A percentile compares a stretch with the other conserved stretches of the same genome.
Evolutionary conservation across 805 yeast genomes (phyloP).

Genomic region (Hermanozyma aechmeae): DNA sequence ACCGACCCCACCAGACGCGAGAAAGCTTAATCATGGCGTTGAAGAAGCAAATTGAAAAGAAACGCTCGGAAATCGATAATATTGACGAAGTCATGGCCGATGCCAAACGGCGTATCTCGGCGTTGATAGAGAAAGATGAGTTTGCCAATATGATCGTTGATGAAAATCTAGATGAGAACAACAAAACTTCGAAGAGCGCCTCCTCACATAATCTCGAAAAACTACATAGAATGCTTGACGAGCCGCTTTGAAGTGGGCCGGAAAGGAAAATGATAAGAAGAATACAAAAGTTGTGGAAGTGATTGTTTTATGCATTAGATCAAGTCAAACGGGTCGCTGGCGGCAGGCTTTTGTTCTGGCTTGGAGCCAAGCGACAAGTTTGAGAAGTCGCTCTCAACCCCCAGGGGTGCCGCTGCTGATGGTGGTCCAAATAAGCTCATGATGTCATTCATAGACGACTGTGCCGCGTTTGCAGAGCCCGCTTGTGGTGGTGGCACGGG

Average conservation of each 20-base stretch:
- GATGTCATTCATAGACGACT: conserved; percentile 31
- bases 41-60: conserved; percentile 60
- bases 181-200: not conserved
- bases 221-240: no score
- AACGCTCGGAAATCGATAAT: conserved; percentile 41
- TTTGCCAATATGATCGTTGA: no score
- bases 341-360: no score
- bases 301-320: no score
- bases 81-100: conserved; percentile 33
- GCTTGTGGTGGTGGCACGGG: conserved; percentile 11
- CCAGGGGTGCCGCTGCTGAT: no score
- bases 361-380: no score
- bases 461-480: conserved; percentile 3
- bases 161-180: no score
- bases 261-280: no score
- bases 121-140: conserved; percentile 9
- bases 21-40: conserved; percentile 75
- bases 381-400: no score
- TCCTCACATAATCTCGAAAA: not conserved
- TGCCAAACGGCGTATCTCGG: conserved; percentile 27
- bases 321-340: no score
- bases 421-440: conserved; percentile 31
- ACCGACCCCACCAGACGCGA: conserved; percentile 91
- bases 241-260: no score
- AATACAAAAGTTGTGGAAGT: no score